Evolutionary conservation across 2,329 filamentous ascomycete genomes (phyloP), one percentile per base, ranked within the genome.

Genomic region (Zymoseptoria tritici): DNA sequence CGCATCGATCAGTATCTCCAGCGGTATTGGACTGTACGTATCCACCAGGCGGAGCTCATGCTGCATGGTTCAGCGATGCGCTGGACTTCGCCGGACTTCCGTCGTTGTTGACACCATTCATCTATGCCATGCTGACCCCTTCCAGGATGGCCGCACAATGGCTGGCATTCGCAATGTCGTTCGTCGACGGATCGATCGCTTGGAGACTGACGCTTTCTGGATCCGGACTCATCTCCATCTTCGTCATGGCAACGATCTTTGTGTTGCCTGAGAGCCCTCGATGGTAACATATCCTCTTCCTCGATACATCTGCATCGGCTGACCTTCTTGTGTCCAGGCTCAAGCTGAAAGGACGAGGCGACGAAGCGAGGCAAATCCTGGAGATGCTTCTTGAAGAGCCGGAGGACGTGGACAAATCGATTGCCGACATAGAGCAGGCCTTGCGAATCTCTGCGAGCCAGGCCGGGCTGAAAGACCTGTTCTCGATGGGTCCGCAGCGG

Each of bases 361-460:
- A 72, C 7, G 68, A 75, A 22, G 73, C 68, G 9, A 61, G 58
- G 42, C 55, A 46, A 29, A 79, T 81, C n/a, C 77, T 82, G 46
- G 77, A 79, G 13, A 79, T 78, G 4, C 75, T 82, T 3, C 73
- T 65, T 78, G 63, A 60, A 11, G 29, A 63, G 22, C 11, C 54
- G 11, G 53, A 46, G 20, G 53, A 59, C 16, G 57, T 83, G 1
- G 76, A 79, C 29, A 67, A 79, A 6, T 83, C 88, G 72, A 80
- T 82, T 66, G 81, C 85, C 56, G 84, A 87, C 0, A 85, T 88
- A 9, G 31, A 9, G 73, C 84, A 20, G 86, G 90, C 67, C 71
- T 71, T 52, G 72, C 76, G 57, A 67, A 67, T 9, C 71, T 73
- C 36, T 6, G 72, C 74, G 9, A 74, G 74, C 21, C 72, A 75